phyloP scores from a whole-genome alignment of 2,329 filamentous ascomycete species.

The Lachnellula subtilissima region DNA sequence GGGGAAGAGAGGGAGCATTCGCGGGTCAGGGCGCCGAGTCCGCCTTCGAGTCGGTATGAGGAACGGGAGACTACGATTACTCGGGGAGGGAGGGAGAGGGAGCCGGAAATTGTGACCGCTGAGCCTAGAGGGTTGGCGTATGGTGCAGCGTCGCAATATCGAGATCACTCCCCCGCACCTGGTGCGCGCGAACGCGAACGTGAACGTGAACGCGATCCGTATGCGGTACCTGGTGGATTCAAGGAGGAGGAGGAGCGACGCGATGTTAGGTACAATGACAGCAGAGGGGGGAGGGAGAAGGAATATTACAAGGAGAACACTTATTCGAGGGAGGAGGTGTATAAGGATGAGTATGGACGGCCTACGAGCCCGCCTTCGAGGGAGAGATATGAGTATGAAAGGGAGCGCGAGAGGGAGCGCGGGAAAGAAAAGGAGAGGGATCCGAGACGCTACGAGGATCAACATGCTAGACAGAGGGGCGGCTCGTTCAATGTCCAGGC shows the following conservation, averaged over 20 bases:
- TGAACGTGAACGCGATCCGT: neutral
- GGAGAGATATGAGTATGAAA: slow-evolving; percentile 19
- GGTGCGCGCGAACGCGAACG: neutral
- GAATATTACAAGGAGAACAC: slow-evolving; percentile 9
- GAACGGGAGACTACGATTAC: slow-evolving; percentile 1
- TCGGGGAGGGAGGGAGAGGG: slow-evolving; percentile 6
- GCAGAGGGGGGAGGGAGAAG: slow-evolving; percentile 14
- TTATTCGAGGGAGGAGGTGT: slow-evolving; percentile 1
- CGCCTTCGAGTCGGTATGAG: slow-evolving; percentile 13
- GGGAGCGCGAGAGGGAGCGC: slow-evolving; percentile 16
- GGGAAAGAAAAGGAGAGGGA: slow-evolving; percentile 28
- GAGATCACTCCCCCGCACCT: slow-evolving; percentile 3
- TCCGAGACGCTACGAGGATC: slow-evolving; percentile 18
- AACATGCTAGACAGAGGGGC: slow-evolving; percentile 17
- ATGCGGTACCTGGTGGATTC: slow-evolving; percentile 19
- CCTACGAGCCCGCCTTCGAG: slow-evolving; percentile 12
- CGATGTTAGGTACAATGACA: slow-evolving; percentile 12
- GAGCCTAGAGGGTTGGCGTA: slow-evolving; percentile 10
- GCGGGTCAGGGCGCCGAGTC: slow-evolving; percentile 7
- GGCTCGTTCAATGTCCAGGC: slow-evolving; percentile 26
- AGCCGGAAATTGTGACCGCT: slow-evolving; percentile 10
- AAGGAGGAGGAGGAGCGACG: slow-evolving; percentile 15
- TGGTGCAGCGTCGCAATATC: slow-evolving; percentile 4
- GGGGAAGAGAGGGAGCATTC: slow-evolving; percentile 21
- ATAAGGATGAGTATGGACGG: slow-evolving; percentile 13